Percentiles rank a stretch among this genome's conserved stretches.
Evolutionary conservation across 768 basidiomycete genomes (phyloP).

Genomic region (Tricholoma flavovirens): DNA sequence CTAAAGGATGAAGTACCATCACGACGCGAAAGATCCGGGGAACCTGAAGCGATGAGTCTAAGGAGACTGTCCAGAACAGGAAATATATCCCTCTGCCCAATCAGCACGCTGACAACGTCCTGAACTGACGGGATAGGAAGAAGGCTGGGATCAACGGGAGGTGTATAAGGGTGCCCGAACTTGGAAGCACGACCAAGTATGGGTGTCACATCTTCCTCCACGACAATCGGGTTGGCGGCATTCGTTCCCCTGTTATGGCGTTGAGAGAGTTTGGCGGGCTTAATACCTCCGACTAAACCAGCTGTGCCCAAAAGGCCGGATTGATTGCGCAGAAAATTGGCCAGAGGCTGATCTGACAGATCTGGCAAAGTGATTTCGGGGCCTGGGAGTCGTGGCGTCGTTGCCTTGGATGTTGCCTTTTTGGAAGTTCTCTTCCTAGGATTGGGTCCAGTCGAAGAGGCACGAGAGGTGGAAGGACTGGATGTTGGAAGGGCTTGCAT

Average conservation of each 20-base stretch:
- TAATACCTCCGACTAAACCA: constrained; percentile 62
- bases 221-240: constrained; percentile 60
- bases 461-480: constrained; percentile 12
- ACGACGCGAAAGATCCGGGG: constrained; percentile 10
- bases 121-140: constrained; percentile 48
- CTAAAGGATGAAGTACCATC: constrained; percentile 3
- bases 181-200: constrained; percentile 18
- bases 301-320: constrained; percentile 66
- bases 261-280: constrained; percentile 45
- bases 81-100: constrained; percentile 61
- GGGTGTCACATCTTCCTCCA: constrained; percentile 46
- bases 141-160: constrained; percentile 31
- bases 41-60: constrained; percentile 45
- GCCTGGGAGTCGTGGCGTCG: constrained; percentile 41
- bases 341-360: constrained; percentile 53
- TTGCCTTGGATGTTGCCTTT: constrained; percentile 28
- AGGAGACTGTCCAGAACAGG: constrained; percentile 60
- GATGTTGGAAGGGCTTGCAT: constrained; percentile 8
- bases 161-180: constrained; percentile 17
- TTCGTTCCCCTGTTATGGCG: constrained; percentile 46
- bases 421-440: constrained; percentile 29
- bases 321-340: constrained; percentile 71
- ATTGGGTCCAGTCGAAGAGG: constrained; percentile 19
- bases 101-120: constrained; percentile 54
- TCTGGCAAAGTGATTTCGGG: constrained; percentile 61